phyloP scores from a whole-genome alignment of 371 early-diverging fungal genomes.

The Smittium culicis region DNA sequence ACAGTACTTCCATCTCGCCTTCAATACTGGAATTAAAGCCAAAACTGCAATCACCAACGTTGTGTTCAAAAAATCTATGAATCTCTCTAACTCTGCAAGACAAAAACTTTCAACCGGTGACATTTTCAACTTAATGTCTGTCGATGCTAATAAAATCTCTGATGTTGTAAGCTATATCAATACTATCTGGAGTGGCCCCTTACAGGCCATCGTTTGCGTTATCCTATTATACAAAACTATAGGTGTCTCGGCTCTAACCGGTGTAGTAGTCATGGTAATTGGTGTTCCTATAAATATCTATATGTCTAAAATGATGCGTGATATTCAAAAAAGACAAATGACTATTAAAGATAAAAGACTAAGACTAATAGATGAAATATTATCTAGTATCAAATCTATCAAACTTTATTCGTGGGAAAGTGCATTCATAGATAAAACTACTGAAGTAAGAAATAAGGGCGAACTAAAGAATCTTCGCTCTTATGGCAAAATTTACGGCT shows the following conservation, averaged over 20 bases:
- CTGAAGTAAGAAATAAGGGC: conserved; percentile 54
- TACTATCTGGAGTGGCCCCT: conserved; percentile 77
- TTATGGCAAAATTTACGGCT: conserved; percentile 48
- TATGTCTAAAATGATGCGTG: conserved; percentile 46
- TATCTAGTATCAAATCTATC: conserved; percentile 86
- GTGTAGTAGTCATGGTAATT: conserved; percentile 67
- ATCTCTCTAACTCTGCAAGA: conserved; percentile 63
- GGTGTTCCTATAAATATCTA: conserved; percentile 56
- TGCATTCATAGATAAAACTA: conserved; percentile 45
- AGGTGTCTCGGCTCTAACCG: conserved; percentile 74
- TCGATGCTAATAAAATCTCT: conserved; percentile 66
- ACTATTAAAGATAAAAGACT: conserved; percentile 77
- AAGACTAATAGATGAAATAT: conserved; percentile 82
- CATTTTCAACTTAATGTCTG: conserved; percentile 84
- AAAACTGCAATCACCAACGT: conserved; percentile 71
- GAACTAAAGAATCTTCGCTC: conserved; percentile 62
- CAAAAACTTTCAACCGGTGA: conserved; percentile 72
- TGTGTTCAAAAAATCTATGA: conserved; percentile 74
- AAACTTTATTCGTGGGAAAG: conserved; percentile 73
- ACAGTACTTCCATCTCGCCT: conserved; percentile 38
- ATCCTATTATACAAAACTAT: conserved; percentile 65
- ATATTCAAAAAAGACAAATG: conserved; percentile 73
- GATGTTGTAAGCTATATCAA: conserved; percentile 59
- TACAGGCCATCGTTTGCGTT: conserved; percentile 72
- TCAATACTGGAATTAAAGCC: conserved; percentile 34